Evolutionary conservation across 352 stramenopile genomes (phyloP).

Genomic region (Pythium periplocum): DNA sequence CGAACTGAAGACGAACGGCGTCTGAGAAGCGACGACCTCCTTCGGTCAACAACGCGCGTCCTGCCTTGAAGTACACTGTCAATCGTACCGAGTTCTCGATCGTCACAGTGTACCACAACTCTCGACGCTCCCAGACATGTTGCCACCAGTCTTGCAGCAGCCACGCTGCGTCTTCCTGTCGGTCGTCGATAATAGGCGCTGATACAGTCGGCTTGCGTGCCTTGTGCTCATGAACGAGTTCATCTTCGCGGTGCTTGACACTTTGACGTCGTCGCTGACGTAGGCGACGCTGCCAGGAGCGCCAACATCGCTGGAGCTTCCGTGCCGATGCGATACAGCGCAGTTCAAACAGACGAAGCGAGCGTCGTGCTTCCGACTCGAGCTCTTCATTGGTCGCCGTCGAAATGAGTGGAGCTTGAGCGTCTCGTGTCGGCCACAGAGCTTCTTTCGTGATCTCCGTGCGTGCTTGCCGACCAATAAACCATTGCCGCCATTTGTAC

Average conservation of each 20-base stretch:
- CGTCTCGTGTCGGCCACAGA: conserved; percentile 7
- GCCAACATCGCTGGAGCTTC: conserved; percentile 19
- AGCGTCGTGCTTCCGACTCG: conserved; percentile 1
- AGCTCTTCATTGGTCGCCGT: neutral
- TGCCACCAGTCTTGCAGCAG: too few species aligned
- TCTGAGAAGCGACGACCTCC: too few species aligned
- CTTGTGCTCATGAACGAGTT: conserved; percentile 8
- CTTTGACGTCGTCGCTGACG: neutral
- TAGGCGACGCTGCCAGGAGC: conserved; percentile 5
- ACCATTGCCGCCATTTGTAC: conserved; percentile 10
- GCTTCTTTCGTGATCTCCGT: conserved; percentile 4
- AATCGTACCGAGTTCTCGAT: too few species aligned
- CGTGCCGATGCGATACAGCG: conserved; percentile 7
- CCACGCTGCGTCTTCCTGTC: too few species aligned
- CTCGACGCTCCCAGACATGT: too few species aligned
- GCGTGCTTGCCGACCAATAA: neutral
- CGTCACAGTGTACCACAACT: too few species aligned
- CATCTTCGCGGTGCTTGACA: conserved; percentile 14
- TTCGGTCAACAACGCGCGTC: conserved; percentile 31
- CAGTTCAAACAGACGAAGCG: conserved; percentile 13
- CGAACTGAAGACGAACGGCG: conserved; percentile 27
- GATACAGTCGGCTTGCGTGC: too few species aligned
- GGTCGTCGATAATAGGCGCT: too few species aligned
- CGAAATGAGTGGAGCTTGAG: neutral
- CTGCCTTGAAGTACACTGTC: neutral